These are phyloP conservation scores for Vanderwaltozyma verrucispora DNA, from an alignment of 805 yeast genomes.

Conservation along the genomic window DNA sequence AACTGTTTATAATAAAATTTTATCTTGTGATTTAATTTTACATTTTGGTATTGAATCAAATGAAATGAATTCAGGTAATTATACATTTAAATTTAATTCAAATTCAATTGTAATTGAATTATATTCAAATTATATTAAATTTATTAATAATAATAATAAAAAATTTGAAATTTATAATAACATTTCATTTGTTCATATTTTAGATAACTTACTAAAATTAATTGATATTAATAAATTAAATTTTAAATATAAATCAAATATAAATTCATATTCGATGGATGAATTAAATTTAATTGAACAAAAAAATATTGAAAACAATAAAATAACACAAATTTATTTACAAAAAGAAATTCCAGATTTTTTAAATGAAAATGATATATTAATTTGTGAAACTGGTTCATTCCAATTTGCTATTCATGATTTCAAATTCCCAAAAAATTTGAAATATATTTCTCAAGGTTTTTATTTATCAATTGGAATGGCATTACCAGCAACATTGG, in stretches of 20 bases:
- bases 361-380: constrained; percentile 52
- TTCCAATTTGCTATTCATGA: constrained; percentile 71
- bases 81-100: constrained; percentile 37
- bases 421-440: constrained; percentile 45
- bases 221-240: constrained; percentile 27
- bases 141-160: constrained; percentile 28
- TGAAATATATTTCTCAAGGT: constrained; percentile 50
- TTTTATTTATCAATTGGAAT: constrained; percentile 83
- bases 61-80: constrained; percentile 63
- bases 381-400: constrained; percentile 79
- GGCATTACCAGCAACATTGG: constrained; percentile 80
- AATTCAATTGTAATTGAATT: constrained; percentile 37
- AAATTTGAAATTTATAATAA: constrained; percentile 24
- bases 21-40: constrained; percentile 55
- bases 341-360: constrained; percentile 33
- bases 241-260: constrained; percentile 10
- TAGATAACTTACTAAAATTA: constrained; percentile 32
- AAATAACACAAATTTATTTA: constrained; percentile 39
- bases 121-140: constrained; percentile 43
- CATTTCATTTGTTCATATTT: constrained; percentile 40
- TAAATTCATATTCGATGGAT: constrained; percentile 18
- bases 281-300: constrained; percentile 8
- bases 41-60: constrained; percentile 59
- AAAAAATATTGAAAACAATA: constrained; percentile 14
- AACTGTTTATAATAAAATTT: constrained; percentile 39